phyloP scores from a whole-genome alignment of 208 protist genomes.

The Leishmania mexicana region DNA sequence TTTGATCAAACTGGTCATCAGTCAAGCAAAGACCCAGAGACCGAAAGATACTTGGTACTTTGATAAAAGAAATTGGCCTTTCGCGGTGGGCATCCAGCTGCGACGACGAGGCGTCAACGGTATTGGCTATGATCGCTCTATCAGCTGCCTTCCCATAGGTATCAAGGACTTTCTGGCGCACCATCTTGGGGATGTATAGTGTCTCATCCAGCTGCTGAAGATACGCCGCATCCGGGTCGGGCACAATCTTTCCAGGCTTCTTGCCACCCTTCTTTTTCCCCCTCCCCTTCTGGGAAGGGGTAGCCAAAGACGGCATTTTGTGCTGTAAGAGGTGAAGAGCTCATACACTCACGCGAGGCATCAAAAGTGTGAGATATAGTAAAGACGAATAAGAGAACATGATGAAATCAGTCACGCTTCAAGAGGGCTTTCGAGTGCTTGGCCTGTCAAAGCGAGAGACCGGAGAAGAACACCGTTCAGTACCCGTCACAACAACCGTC shows the following conservation, averaged over 20 bases:
- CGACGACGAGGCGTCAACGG: neutral
- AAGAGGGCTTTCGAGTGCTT: too few relatives aligned
- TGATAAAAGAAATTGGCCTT: slow-evolving; percentile 24
- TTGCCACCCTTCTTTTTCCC: slow-evolving; percentile 34
- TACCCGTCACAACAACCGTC: neutral
- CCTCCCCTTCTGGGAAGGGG: slow-evolving; percentile 33
- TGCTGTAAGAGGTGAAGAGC: neutral
- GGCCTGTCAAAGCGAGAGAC: neutral
- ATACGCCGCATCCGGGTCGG: slow-evolving; percentile 54
- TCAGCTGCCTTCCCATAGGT: slow-evolving; percentile 12
- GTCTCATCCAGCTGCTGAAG: slow-evolving; percentile 40
- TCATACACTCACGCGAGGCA: neutral
- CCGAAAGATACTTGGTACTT: slow-evolving; percentile 53
- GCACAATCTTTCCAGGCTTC: slow-evolving; percentile 25
- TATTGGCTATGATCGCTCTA: slow-evolving; percentile 22
- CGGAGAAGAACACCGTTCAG: neutral
- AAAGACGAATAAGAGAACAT: neutral
- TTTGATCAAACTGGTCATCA: slow-evolving; percentile 43
- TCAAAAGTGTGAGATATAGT: neutral
- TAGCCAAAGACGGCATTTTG: slow-evolving; percentile 14
- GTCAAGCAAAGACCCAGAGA: slow-evolving; percentile 49
- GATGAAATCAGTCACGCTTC: neutral
- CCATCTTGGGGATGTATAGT: slow-evolving; percentile 48
- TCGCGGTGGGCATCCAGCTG: neutral
- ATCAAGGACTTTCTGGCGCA: slow-evolving; percentile 11